Evolutionary conservation across 164 flowering plant species (phyloP), one percentile per base, ranked within the genome.

Genomic region (Annona cherimola): DNA sequence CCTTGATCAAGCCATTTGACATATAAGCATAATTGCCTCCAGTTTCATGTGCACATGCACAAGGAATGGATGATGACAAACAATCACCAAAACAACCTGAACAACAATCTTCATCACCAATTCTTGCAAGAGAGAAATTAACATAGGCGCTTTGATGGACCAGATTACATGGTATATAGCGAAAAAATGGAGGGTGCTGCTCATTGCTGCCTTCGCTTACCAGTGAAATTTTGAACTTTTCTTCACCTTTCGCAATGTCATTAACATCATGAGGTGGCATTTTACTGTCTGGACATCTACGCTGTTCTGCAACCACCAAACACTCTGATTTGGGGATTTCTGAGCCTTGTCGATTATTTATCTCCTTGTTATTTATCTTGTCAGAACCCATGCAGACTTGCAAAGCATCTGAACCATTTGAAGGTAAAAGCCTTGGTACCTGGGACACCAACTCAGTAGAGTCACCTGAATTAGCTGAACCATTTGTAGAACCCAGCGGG

Each of bases 21-120:
- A 93, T 89, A 76, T 92, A 95, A 0, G 97, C 98, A 80, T 86
- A 95, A 67, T 90, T 96, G 60, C 98, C 98, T 45, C 92, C 90
- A 63, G 96, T 93, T 77, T 89, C 97, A 35, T 90, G 86, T 67
- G 98, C 90, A 80, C 99, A 93, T 19, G 90, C 92, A 87, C 99
- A 95, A 57, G 98, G 96, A n/a, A 92, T 66, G 54, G 79, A 65
- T 0, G 83, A 79, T 57, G 84, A 86, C 57, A 94, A 79, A 75
- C 99, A 94, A 76, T 92, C 83, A 41, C 91, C 91, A 71, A 74
- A 78, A 81, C 99, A 95, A 5, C 72, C 69, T 59, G 89, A 74
- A 81, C 99, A 95, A 71, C 96, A 89, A 75, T 85, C 90, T 64
- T 89, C 94, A 76, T 92, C 97, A 5, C 83, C 81, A 74, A 88